Conservation (phyloP, 129 eudicot genomes). For the Ambrosia artemisiifolia region DNA sequence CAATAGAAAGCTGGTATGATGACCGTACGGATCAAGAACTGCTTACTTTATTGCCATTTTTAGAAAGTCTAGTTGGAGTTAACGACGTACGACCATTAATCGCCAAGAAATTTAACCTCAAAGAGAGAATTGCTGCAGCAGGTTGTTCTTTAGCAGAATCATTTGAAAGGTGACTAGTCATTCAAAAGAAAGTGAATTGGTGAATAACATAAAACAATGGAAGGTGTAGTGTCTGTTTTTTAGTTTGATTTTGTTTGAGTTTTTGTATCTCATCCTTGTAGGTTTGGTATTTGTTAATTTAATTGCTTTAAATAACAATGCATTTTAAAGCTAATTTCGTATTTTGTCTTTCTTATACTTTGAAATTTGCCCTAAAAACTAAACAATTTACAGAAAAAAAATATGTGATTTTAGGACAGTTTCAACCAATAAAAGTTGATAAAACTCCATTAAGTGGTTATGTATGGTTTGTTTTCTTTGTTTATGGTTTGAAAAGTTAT, state of each 20-base stretch:
- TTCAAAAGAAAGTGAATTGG: neutral
- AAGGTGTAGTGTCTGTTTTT: slow-evolving; percentile 4
- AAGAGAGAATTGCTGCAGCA: slow-evolving; percentile 72
- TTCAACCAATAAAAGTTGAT: neutral
- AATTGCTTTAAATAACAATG: slow-evolving; percentile 20
- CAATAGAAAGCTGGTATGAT: slow-evolving; percentile 98
- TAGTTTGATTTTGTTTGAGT: slow-evolving; percentile 1
- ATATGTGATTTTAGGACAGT: no score
- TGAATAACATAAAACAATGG: slow-evolving; percentile 14
- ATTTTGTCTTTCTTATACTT: neutral
- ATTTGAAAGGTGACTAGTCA: slow-evolving; percentile 30
- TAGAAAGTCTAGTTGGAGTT: slow-evolving; percentile 80
- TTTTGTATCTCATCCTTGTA: slow-evolving; percentile 34
- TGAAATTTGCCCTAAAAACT: neutral
- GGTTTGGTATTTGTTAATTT: slow-evolving; percentile 36
- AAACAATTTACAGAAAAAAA: no score
- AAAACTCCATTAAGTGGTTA: no score
- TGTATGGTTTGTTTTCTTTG: no score
- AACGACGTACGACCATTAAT: slow-evolving; percentile 90
- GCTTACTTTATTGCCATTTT: slow-evolving; percentile 64
- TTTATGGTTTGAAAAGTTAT: no score
- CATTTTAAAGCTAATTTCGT: neutral
- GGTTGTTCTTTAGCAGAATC: slow-evolving; percentile 54
- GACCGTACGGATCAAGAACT: slow-evolving; percentile 77
- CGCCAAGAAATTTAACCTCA: slow-evolving; percentile 63